Evolutionary conservation across 768 basidiomycete genomes (phyloP), one percentile per base, ranked within the genome.

Genomic region (Boletus reticuloceps): DNA sequence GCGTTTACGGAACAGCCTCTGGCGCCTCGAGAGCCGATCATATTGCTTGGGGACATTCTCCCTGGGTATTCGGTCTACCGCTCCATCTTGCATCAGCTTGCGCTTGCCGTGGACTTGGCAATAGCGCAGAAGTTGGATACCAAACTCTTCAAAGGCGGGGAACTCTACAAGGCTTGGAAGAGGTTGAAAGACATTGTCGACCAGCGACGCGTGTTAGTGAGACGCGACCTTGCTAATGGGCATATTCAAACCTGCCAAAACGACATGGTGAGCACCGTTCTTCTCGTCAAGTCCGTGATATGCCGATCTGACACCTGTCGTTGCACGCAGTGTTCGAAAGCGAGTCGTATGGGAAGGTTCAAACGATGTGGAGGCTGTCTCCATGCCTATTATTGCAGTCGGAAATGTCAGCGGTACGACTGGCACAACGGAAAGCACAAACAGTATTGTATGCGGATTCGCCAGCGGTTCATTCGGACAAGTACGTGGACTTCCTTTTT

Each of bases 211-310:
- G 43, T 25, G 57, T 20, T 65, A 47, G 47, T 69, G 16, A 58
- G 48, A 12, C 60, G 54, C 8, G 67, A 55, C 37, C 29, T 55
- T 12, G 54, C 59, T 16, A 50, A 59, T 9, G 50, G 56, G 10
- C 59, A 65, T 40, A 53, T 71, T 19, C 68, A 69, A 22, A 61
- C 59, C 14, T 69, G 68, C 40, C 65, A 71, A 40, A 69, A 69
- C 27, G 58, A 63, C 9, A 53, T 44, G 54, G 68, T 60, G 8
- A 58, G 36, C 27, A 5, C 6, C 22, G 4, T 9, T 16, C 22
- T 34, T 27, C 34, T 32, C 13, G n/a, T 39, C 37, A 9, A 12
- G 22, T 13, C n/a, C 14, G 4, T 22, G 3, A 39, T 27, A 31
- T 25, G 6, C 8, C 16, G 6, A 41, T 48, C 40, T 61, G 42